Evolutionary conservation across 768 basidiomycete species (phyloP).

Genomic region (Goffeauzyma gilvescens): DNA sequence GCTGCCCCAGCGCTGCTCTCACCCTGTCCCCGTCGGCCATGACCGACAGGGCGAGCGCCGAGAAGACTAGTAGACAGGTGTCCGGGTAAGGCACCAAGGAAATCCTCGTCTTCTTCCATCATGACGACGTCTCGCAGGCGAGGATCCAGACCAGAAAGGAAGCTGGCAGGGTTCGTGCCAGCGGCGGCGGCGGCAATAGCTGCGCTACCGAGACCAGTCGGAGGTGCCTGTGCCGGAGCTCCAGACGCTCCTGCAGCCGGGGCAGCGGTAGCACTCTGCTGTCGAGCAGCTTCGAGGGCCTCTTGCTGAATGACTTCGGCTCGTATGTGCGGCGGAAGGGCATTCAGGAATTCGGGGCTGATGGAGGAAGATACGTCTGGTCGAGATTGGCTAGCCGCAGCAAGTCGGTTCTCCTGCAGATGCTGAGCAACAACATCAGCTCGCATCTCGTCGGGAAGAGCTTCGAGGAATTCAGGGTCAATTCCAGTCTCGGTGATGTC

Average conservation of each 20-base stretch:
- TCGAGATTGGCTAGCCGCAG: constrained; percentile 32
- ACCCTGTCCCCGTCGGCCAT: too few species aligned
- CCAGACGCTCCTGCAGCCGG: constrained; percentile 21
- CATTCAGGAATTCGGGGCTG: constrained; percentile 85
- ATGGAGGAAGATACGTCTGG: constrained; percentile 60
- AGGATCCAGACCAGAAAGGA: constrained; percentile 81
- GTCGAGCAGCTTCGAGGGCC: constrained; percentile 55
- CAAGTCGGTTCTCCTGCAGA: constrained; percentile 70
- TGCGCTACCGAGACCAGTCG: too few species aligned
- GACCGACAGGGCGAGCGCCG: background rate
- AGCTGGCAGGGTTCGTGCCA: constrained; percentile 65
- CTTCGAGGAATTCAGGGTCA: constrained; percentile 92
- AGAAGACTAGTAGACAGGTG: background rate
- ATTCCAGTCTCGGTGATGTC: constrained; percentile 99
- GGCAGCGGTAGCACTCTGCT: constrained; percentile 31
- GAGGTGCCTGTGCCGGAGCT: too few species aligned
- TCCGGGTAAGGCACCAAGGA: constrained; percentile 53
- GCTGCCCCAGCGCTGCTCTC: constrained; percentile 1
- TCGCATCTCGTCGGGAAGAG: constrained; percentile 93
- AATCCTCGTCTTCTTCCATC: constrained; percentile 59
- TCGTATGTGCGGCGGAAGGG: constrained; percentile 84
- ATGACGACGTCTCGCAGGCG: constrained; percentile 76
- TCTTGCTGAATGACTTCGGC: constrained; percentile 96
- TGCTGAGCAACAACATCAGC: constrained; percentile 97
- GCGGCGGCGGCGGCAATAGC: constrained; percentile 8